Evolutionary conservation across 75 land plant species (phyloP).

Genomic region (Ceratopteris richardii): DNA sequence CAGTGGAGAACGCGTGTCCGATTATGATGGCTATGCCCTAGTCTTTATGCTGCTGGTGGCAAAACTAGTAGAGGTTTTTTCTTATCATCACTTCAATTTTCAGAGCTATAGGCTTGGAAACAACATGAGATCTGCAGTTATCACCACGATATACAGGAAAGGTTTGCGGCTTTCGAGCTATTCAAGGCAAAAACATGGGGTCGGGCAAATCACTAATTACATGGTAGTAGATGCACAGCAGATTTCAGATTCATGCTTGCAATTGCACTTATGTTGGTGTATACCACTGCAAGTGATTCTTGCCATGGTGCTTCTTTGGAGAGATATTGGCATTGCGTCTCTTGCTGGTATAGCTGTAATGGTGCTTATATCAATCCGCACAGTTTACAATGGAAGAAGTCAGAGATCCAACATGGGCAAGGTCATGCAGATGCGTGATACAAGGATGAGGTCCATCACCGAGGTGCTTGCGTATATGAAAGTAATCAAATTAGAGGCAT

Average conservation of each 20-base stretch:
- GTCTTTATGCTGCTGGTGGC: constrained; percentile 19
- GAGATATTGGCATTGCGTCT: constrained; percentile 12
- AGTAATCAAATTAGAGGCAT: constrained; percentile 32
- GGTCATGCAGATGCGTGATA: constrained; percentile 19
- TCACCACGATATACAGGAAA: constrained; percentile 17
- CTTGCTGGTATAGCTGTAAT: constrained; percentile 22
- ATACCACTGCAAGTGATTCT: constrained; percentile 21
- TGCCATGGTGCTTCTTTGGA: constrained; percentile 13
- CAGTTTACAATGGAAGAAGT: constrained; percentile 5
- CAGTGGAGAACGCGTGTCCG: constrained; percentile 2
- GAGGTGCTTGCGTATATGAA: constrained; percentile 32
- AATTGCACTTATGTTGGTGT: constrained; percentile 11
- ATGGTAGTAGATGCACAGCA: constrained; percentile 36
- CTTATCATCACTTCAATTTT: constrained; percentile 7
- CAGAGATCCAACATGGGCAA: constrained; percentile 9
- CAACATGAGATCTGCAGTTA: constrained; percentile 16
- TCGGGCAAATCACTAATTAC: constrained; percentile 31
- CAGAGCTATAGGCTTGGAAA: constrained; percentile 11
- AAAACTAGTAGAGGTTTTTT: constrained; percentile 15
- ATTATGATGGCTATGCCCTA: constrained; percentile 20
- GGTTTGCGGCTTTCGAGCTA: constrained; percentile 28
- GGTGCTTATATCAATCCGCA: not conserved
- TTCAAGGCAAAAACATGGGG: constrained; percentile 21
- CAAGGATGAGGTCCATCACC: constrained; percentile 17
- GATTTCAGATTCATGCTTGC: constrained; percentile 18